Conservation (phyloP, 1,139 yeast genomes). For the Torulaspora pretoriensis region DNA sequence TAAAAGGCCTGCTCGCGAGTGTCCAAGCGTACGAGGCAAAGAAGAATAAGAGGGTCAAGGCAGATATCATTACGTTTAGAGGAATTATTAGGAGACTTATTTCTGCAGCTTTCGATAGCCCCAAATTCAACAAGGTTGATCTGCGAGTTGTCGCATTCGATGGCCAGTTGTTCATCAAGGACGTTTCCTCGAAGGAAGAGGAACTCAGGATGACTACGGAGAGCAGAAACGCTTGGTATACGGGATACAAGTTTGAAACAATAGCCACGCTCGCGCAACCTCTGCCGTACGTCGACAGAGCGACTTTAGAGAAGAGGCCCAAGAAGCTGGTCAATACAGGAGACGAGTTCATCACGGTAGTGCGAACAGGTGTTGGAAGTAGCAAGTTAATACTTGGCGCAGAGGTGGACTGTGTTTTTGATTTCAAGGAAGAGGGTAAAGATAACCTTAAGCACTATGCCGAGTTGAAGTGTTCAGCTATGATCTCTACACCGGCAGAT, state of each 20-base stretch:
- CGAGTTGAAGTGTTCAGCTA: conserved; percentile 72
- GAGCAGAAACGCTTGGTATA: conserved; percentile 44
- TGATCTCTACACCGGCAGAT: conserved; percentile 42
- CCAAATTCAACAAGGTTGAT: conserved; percentile 47
- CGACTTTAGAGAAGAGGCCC: conserved; percentile 59
- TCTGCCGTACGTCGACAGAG: conserved; percentile 64
- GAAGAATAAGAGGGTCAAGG: conserved; percentile 46
- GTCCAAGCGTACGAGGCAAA: conserved; percentile 52
- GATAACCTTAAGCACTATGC: conserved; percentile 68
- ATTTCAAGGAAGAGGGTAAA: conserved; percentile 56
- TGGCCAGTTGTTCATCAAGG: conserved; percentile 80
- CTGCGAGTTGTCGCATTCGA: conserved; percentile 64
- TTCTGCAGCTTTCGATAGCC: conserved; percentile 30
- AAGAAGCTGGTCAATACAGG: conserved; percentile 59
- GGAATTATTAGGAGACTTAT: conserved; percentile 56
- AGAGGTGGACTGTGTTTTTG: conserved; percentile 87
- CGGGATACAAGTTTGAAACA: conserved; percentile 85
- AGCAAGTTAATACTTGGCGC: conserved; percentile 72
- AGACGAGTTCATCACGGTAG: conserved; percentile 75
- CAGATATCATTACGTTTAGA: conserved; percentile 75
- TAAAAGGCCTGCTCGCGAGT: conserved; percentile 55
- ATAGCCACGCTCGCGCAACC: conserved; percentile 73
- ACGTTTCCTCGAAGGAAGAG: conserved; percentile 42
- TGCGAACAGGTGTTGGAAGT: conserved; percentile 77
- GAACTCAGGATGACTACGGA: conserved; percentile 26